phyloP scores from a whole-genome alignment of 2,329 filamentous ascomycete genomes.

The Aureobasidium sp. region DNA sequence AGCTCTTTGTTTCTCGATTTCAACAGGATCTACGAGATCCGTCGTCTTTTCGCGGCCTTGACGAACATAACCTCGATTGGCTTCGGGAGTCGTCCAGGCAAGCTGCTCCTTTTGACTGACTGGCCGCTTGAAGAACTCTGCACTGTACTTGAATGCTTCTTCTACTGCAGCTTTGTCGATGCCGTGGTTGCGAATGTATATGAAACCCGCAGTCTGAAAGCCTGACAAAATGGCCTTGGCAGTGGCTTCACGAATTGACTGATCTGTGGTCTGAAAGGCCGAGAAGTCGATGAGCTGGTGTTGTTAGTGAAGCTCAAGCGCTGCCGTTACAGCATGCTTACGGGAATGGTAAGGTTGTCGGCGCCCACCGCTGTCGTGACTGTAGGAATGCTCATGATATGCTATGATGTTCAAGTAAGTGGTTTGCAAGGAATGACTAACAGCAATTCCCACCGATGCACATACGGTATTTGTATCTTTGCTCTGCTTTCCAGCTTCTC shows the following conservation, averaged over 20 bases:
- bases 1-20: conserved; percentile 53
- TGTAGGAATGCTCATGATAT: conserved; percentile 15
- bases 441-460: neutral
- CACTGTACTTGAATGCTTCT: conserved; percentile 41
- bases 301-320: neutral
- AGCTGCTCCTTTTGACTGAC: conserved; percentile 57
- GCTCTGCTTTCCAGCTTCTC: neutral
- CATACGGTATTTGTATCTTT: conserved; percentile 1
- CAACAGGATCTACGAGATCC: conserved; percentile 46
- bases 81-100: conserved; percentile 53
- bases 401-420: conserved; percentile 1
- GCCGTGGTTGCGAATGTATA: conserved; percentile 77
- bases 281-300: conserved; percentile 64
- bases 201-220: conserved; percentile 79
- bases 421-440: neutral
- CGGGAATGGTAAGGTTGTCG: conserved; percentile 22
- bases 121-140: conserved; percentile 62
- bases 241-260: conserved; percentile 50
- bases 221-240: conserved; percentile 66
- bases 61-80: conserved; percentile 44
- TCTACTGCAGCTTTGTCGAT: conserved; percentile 47
- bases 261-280: conserved; percentile 58
- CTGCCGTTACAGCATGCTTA: neutral
- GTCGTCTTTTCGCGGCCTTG: conserved; percentile 63
- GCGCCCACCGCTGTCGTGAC: conserved; percentile 27